These are phyloP conservation scores for Cornus suecica DNA, from an alignment of 148 eudicot species.

Conservation along the genomic window DNA sequence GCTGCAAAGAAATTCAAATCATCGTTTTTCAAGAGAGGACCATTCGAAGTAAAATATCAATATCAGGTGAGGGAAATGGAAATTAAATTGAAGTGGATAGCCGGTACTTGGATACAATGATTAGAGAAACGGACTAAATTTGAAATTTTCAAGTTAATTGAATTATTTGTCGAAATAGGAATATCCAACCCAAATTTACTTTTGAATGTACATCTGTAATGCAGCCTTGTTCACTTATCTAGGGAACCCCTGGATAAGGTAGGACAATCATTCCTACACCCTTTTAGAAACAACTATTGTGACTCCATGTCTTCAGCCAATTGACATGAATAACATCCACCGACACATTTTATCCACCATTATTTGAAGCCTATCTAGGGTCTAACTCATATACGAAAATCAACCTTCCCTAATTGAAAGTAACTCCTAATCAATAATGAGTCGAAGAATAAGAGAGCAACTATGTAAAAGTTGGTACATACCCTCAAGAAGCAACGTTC, in stretches of 20 bases:
- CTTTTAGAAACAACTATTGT: not conserved
- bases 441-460: not conserved
- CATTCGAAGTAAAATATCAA: too few species aligned
- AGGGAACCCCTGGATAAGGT: too few species aligned
- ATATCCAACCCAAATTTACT: too few species aligned
- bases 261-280: not conserved
- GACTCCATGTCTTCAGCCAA: not conserved
- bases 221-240: too few species aligned
- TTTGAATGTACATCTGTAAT: too few species aligned
- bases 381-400: not conserved
- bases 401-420: conserved; percentile 2
- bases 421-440: not conserved
- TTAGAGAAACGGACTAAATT: too few species aligned
- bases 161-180: too few species aligned
- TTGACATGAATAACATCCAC: not conserved
- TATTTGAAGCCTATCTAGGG: not conserved
- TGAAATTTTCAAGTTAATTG: too few species aligned
- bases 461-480: conserved; percentile 7
- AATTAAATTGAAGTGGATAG: too few species aligned
- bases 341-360: not conserved
- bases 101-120: too few species aligned
- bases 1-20: conserved; percentile 38
- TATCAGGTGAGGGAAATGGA: too few species aligned
- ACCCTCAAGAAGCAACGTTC: conserved; percentile 98
- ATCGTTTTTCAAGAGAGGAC: too few species aligned